phyloP scores from a whole-genome alignment of 306 rosid species.

The Fragaria vesca region DNA sequence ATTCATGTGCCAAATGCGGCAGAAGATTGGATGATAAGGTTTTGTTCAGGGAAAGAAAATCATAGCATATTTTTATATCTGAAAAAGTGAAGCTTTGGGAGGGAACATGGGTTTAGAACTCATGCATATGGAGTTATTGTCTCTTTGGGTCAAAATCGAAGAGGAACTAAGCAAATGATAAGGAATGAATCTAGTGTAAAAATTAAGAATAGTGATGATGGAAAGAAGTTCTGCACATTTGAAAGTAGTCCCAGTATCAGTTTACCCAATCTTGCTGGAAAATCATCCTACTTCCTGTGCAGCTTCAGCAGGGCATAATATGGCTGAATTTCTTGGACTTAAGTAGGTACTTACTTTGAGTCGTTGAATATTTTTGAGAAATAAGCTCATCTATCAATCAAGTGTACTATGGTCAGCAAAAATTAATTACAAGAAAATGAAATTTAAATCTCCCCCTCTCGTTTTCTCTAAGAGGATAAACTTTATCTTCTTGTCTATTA shows the following conservation, averaged over 20 bases:
- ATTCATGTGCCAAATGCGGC: neutral
- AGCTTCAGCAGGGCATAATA: neutral
- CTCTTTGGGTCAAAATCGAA: neutral
- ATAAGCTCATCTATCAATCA: neutral
- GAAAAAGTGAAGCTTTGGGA: neutral
- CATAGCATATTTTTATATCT: neutral
- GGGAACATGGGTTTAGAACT: neutral
- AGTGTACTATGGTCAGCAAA: neutral
- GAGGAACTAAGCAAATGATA: neutral
- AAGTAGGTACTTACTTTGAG: neutral
- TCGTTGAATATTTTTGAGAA: neutral
- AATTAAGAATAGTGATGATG: constrained; percentile 4
- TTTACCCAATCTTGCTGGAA: neutral
- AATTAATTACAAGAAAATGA: neutral
- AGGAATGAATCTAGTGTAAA: neutral
- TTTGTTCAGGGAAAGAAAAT: neutral
- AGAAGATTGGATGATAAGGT: neutral
- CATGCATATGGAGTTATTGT: neutral
- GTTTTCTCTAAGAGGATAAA: neutral
- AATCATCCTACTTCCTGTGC: neutral
- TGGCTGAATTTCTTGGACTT: neutral
- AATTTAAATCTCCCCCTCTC: neutral
- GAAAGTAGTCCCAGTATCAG: neutral
- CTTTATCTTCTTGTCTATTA: too few species aligned
- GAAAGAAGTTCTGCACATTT: neutral